Percentiles rank a stretch among this genome's conserved stretches.
phyloP scores from a whole-genome alignment of 2,329 filamentous ascomycete genomes.

The Aspergillus oerlinghausenensis region DNA sequence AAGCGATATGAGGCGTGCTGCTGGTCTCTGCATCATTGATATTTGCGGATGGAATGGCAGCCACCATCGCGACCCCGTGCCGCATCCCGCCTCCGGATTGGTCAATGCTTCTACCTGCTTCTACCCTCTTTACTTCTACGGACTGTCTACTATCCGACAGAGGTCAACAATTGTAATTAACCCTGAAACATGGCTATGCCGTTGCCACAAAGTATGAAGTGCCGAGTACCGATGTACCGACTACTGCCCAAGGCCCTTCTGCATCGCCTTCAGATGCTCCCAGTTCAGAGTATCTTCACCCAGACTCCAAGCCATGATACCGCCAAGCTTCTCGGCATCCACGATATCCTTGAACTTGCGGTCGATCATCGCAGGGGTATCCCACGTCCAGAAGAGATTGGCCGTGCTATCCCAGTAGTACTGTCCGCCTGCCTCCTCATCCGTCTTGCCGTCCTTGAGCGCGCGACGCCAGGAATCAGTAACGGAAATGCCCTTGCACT shows the following conservation, averaged over 20 bases:
- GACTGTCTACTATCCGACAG: too few relatives aligned
- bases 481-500: conserved; percentile 47
- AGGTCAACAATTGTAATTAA: neutral
- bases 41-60: neutral
- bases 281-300: conserved; percentile 58
- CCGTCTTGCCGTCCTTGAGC: conserved; percentile 49
- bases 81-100: conserved; percentile 6
- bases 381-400: conserved; percentile 69
- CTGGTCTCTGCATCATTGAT: neutral
- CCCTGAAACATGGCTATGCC: neutral
- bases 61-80: conserved; percentile 4
- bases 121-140: too few relatives aligned
- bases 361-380: conserved; percentile 57
- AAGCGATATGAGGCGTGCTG: neutral
- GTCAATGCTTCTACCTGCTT: neutral
- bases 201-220: neutral
- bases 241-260: conserved; percentile 17
- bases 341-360: conserved; percentile 61
- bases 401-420: conserved; percentile 62
- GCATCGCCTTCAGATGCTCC: conserved; percentile 43
- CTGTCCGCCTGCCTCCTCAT: conserved; percentile 56
- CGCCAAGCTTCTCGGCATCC: conserved; percentile 54
- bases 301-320: conserved; percentile 71
- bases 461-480: conserved; percentile 56
- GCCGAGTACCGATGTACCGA: neutral